These are phyloP conservation scores for Clavispora fructus DNA, from an alignment of 805 yeast genomes.

Conservation along the genomic window DNA sequence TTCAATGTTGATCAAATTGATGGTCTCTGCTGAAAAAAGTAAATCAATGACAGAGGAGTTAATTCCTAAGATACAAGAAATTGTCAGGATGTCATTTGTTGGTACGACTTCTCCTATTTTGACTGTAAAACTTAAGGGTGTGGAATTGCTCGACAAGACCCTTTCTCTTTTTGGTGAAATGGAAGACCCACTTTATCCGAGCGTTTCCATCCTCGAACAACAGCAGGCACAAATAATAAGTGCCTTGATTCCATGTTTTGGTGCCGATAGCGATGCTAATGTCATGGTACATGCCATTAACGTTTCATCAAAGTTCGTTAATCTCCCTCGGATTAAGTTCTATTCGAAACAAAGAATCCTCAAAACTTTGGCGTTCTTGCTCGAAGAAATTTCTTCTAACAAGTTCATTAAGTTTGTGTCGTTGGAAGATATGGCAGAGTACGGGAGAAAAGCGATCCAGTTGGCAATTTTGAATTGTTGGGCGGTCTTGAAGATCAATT, in stretches of 20 bases:
- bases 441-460: conserved; percentile 48
- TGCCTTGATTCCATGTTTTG: conserved; percentile 84
- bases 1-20: conserved; percentile 39
- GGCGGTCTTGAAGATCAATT: conserved; percentile 52
- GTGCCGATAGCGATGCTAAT: conserved; percentile 62
- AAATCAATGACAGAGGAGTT: conserved; percentile 35
- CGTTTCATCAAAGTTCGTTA: conserved; percentile 70
- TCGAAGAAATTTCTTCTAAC: conserved; percentile 51
- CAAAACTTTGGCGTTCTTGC: conserved; percentile 57
- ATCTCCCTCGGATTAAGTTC: conserved; percentile 38
- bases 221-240: conserved; percentile 93
- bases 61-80: conserved; percentile 48
- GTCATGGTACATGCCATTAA: conserved; percentile 73
- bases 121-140: conserved; percentile 57
- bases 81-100: conserved; percentile 72
- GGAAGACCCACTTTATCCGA: conserved; percentile 68
- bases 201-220: conserved; percentile 72
- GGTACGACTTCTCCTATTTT: conserved; percentile 72
- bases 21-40: conserved; percentile 36
- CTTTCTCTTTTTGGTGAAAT: conserved; percentile 55
- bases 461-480: conserved; percentile 64
- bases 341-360: conserved; percentile 48
- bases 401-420: conserved; percentile 51
- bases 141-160: conserved; percentile 59
- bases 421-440: conserved; percentile 42